Evolutionary conservation across 441 rosid genomes (phyloP), one percentile per base, ranked within the genome.

Genomic region (Erysimum cheiri): DNA sequence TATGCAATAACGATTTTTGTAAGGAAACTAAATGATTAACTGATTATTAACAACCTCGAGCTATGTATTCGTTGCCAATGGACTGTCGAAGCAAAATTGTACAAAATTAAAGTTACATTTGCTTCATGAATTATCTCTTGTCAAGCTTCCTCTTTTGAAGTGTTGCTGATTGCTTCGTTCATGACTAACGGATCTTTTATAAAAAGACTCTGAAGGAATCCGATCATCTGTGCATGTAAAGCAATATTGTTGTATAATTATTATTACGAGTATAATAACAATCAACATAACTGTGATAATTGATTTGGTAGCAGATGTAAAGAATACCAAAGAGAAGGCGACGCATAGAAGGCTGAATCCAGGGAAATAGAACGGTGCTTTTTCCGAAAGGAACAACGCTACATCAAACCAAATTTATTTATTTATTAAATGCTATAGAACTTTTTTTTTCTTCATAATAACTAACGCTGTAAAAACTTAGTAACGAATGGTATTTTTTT

Each of bases 291-390:
- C 12, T 37, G 32, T 22, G 3, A 59, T 37, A 10, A 36, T 11
- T 35, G 3, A 10, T 8, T 17, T 4, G 6, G 33, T 58, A 11
- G 32, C 12, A 41, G 31, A 44, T 11, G 28, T 54, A 15, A 22
- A 49, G 5, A 14, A 13, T 87, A 94, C 98, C 84, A 64, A 40
- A n/a, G 84, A 77, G 6, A 89, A 22, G 49, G 88, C 87, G 29
- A 85, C 55, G 79, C 97, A 88, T 60, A 89, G 15, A 29, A 91
- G 52, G 61, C 93, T 86, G 82, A 91, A 93, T 17, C 98, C 96
- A 22, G 96, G 98, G 81, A 82, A 93, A 62, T 81, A 48, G 60
- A 93, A 85, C 1, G 98, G 98, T 22, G 97, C 87, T 22, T 67
- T 47, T 6, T 85, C 84, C 0, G 98, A 93, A 8, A 93, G 84